These are phyloP conservation scores for Exobasidium rhododendri DNA, from an alignment of 1,284 basidiomycete species.

Conservation along the genomic window DNA sequence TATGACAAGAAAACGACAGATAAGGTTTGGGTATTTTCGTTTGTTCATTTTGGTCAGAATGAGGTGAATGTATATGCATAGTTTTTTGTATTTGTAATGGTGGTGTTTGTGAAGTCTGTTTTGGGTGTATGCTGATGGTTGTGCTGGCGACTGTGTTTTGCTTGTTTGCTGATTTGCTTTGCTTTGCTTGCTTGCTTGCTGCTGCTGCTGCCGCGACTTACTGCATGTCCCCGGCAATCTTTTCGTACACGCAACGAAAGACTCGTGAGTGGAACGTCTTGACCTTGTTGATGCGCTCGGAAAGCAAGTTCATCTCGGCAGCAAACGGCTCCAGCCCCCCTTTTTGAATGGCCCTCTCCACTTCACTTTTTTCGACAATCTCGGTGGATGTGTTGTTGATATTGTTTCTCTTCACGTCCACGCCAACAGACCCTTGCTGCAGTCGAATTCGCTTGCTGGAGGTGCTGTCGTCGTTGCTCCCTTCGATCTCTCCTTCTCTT, in stretches of 20 bases:
- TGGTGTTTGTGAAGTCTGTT: too few relatives aligned
- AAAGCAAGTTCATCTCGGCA: conserved; percentile 35
- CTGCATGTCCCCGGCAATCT: conserved; percentile 5
- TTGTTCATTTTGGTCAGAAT: neutral
- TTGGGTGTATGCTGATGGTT: too few relatives aligned
- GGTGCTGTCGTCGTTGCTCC: neutral
- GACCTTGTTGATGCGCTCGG: conserved; percentile 37
- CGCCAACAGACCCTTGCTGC: neutral
- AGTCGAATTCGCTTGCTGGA: conserved; percentile 4
- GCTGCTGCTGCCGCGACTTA: too few relatives aligned
- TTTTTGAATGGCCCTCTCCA: conserved; percentile 23
- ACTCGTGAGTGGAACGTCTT: conserved; percentile 41
- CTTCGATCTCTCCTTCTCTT: neutral
- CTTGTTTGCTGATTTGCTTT: too few relatives aligned
- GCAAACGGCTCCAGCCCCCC: conserved; percentile 38
- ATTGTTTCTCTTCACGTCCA: neutral
- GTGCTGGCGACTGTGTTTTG: too few relatives aligned
- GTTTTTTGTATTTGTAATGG: too few relatives aligned
- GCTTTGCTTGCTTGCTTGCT: neutral
- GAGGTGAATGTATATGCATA: conserved; percentile 3
- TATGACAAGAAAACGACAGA: too few relatives aligned
- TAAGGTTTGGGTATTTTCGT: too few relatives aligned
- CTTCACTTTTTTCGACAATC: neutral
- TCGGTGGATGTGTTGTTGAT: neutral
- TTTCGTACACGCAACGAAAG: conserved; percentile 37